A percentile compares a stretch with the other conserved stretches of the same genome.
phyloP scores from a whole-genome alignment of 2,329 filamentous ascomycete species.

The Aspergillus sp. region DNA sequence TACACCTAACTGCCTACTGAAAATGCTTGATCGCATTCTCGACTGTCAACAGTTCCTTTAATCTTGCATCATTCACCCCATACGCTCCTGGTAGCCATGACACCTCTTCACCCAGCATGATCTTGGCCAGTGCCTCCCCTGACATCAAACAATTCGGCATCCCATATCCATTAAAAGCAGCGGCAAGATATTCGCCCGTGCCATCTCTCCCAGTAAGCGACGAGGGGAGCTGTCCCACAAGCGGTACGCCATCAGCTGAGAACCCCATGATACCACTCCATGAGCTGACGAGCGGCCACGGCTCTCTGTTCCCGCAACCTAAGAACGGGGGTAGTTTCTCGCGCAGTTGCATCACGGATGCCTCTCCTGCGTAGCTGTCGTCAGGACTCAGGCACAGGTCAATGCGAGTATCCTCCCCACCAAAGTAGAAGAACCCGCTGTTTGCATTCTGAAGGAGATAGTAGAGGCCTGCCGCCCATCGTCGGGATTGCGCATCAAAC shows the following conservation, averaged over 20 bases:
- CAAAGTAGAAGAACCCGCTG: slow-evolving; percentile 26
- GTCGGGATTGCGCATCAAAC: slow-evolving; percentile 16
- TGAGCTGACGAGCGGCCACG: slow-evolving; percentile 22
- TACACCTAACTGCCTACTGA: background rate
- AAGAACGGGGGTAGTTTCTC: slow-evolving; percentile 19
- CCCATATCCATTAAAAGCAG: slow-evolving; percentile 64
- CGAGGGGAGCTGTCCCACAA: slow-evolving; percentile 50
- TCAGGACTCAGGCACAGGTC: slow-evolving; percentile 20
- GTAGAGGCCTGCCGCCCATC: slow-evolving; percentile 20
- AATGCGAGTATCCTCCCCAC: slow-evolving; percentile 22
- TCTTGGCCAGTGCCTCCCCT: slow-evolving; percentile 26
- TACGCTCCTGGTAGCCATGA: slow-evolving; percentile 4
- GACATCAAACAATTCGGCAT: slow-evolving; percentile 55
- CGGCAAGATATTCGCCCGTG: slow-evolving; percentile 51
- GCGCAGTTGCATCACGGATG: slow-evolving; percentile 18
- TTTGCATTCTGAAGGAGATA: slow-evolving; percentile 26
- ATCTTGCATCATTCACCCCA: slow-evolving; percentile 2
- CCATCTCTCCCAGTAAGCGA: slow-evolving; percentile 33
- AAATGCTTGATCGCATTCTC: slow-evolving; percentile 1
- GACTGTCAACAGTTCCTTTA: slow-evolving; percentile 3
- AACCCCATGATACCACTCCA: slow-evolving; percentile 50
- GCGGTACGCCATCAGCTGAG: slow-evolving; percentile 48
- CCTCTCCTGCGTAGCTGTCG: slow-evolving; percentile 17
- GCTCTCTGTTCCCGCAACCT: slow-evolving; percentile 3
- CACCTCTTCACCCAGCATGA: slow-evolving; percentile 23